Evolutionary conservation across 139 green algal genomes (phyloP).

Genomic region (Chloropicon primus): DNA sequence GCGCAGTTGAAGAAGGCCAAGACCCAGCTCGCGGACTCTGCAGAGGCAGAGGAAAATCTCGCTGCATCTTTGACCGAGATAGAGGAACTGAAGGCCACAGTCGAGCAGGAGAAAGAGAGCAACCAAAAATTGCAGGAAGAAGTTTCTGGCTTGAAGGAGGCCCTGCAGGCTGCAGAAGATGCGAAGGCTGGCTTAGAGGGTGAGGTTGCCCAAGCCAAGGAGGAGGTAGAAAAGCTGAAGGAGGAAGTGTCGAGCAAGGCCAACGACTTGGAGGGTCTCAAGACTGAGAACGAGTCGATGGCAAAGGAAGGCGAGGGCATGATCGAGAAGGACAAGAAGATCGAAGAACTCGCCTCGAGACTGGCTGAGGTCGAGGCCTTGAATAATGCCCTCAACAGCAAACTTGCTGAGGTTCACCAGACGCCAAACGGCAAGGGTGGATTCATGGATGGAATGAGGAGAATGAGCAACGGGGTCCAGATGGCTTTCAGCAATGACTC

Average conservation of each 20-base stretch:
- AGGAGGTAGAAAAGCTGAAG: slow-evolving; percentile 2
- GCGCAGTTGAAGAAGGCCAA: slow-evolving; percentile 26
- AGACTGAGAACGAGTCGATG: background rate
- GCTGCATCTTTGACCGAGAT: background rate
- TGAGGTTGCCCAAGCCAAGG: slow-evolving; percentile 14
- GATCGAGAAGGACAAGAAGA: slow-evolving; percentile 16
- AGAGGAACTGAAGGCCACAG: background rate
- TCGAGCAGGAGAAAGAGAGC: slow-evolving; percentile 6
- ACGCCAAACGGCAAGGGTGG: background rate
- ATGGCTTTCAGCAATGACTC: background rate
- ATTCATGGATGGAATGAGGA: background rate
- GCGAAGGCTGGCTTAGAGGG: background rate
- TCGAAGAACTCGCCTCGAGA: background rate
- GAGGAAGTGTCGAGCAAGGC: background rate
- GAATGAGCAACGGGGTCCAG: background rate
- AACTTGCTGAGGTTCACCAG: background rate
- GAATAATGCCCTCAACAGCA: background rate
- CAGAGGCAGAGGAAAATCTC: background rate
- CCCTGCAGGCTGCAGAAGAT: slow-evolving; percentile 8
- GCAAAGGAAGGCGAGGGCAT: slow-evolving; percentile 7
- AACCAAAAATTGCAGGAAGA: slow-evolving; percentile 4
- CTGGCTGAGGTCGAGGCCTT: slow-evolving; percentile 9
- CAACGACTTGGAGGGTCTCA: slow-evolving; percentile 1
- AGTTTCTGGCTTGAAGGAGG: background rate
- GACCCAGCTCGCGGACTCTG: slow-evolving; percentile 18